phyloP scores from a whole-genome alignment of 495 filamentous ascomycete species.

The Penicillium paxilli region DNA sequence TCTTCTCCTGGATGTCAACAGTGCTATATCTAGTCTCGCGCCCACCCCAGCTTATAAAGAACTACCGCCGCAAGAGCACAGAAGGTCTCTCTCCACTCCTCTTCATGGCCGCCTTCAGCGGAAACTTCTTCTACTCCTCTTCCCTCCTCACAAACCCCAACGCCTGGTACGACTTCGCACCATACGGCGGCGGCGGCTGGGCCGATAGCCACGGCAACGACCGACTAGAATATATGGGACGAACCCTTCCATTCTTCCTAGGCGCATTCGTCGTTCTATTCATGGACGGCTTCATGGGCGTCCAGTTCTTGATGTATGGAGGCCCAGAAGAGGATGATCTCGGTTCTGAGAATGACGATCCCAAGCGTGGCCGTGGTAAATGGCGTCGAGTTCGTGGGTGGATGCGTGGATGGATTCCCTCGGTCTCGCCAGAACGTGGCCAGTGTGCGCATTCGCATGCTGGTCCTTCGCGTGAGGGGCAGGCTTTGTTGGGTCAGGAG shows the following conservation, averaged over 20 bases:
- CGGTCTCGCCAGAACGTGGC: slow-evolving; percentile 29
- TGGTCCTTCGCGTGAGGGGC: slow-evolving; percentile 25
- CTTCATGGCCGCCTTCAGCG: slow-evolving; percentile 70
- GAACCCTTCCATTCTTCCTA: slow-evolving; percentile 67
- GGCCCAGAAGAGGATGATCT: slow-evolving; percentile 31
- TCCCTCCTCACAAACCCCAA: slow-evolving; percentile 68
- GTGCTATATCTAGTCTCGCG: slow-evolving; percentile 69
- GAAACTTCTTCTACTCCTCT: slow-evolving; percentile 71
- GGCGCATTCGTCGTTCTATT: slow-evolving; percentile 69
- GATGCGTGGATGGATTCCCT: slow-evolving; percentile 71
- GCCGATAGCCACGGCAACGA: slow-evolving; percentile 60
- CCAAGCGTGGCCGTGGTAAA: slow-evolving; percentile 38
- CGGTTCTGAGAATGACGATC: slow-evolving; percentile 26
- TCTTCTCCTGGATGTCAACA: slow-evolving; percentile 67
- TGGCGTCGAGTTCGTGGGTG: slow-evolving; percentile 62
- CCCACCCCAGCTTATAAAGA: slow-evolving; percentile 70
- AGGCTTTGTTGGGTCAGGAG: slow-evolving; percentile 33
- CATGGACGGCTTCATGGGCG: slow-evolving; percentile 63
- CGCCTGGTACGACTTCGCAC: slow-evolving; percentile 59
- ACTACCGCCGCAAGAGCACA: slow-evolving; percentile 65
- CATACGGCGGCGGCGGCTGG: slow-evolving; percentile 69
- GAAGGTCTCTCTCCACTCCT: slow-evolving; percentile 67
- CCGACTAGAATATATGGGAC: slow-evolving; percentile 56
- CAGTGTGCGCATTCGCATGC: slow-evolving; percentile 6
- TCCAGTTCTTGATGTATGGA: slow-evolving; percentile 65